Percentiles rank a stretch among this genome's conserved stretches.
These are phyloP conservation scores for Tolypocladium paradoxum DNA, from an alignment of 2,329 filamentous ascomycete genomes.

Conservation along the genomic window DNA sequence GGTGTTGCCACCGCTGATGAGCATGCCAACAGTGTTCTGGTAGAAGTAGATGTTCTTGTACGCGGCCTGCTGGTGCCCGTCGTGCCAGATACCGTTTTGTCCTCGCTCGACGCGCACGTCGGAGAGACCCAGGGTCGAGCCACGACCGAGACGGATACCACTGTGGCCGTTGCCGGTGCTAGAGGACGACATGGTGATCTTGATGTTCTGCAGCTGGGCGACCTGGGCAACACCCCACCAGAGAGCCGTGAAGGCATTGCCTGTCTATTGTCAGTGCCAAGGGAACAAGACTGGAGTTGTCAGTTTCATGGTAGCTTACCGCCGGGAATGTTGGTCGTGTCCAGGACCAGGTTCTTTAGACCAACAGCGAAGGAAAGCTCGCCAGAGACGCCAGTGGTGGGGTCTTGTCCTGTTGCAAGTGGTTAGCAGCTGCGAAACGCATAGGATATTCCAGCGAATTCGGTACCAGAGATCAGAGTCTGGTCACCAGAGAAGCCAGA, in stretches of 20 bases:
- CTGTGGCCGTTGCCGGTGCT: conserved; percentile 26
- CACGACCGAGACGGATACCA: conserved; percentile 28
- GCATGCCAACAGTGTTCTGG: conserved; percentile 26
- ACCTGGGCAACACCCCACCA: conserved; percentile 34
- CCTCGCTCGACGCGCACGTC: conserved; percentile 30
- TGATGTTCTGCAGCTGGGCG: conserved; percentile 30
- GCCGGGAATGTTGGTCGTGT: conserved; percentile 26
- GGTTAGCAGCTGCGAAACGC: neutral
- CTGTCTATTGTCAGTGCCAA: conserved; percentile 1
- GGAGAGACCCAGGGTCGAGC: conserved; percentile 28
- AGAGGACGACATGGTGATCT: conserved; percentile 27
- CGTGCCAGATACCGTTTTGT: conserved; percentile 30
- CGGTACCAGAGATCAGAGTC: conserved; percentile 21
- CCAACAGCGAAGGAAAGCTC: conserved; percentile 31
- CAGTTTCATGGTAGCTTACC: conserved; percentile 5
- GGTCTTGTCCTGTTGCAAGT: conserved; percentile 18
- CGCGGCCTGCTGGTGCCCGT: conserved; percentile 31
- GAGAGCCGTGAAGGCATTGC: conserved; percentile 26
- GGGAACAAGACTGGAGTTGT: neutral
- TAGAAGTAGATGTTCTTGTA: conserved; percentile 33
- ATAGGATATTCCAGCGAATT: neutral
- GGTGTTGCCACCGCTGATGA: conserved; percentile 21
- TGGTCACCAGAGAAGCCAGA: conserved; percentile 20
- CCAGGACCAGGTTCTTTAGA: conserved; percentile 31
- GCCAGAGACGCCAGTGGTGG: conserved; percentile 18